A percentile compares a stretch with the other conserved stretches of the same genome.
phyloP scores from a whole-genome alignment of 352 stramenopile genomes.

The Globisporangium takayamanum region DNA sequence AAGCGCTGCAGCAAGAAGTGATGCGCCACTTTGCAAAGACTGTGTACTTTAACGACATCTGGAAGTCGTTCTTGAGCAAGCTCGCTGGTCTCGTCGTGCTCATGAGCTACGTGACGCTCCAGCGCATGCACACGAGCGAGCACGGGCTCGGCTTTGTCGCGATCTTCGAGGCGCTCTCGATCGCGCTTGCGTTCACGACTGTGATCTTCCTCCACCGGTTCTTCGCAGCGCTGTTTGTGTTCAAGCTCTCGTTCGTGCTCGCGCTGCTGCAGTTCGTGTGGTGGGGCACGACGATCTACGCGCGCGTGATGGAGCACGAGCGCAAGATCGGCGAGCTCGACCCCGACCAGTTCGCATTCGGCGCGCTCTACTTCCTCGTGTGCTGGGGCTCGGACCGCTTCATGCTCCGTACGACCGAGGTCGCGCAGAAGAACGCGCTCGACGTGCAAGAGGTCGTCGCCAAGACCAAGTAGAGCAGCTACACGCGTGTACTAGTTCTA shows the following conservation, averaged over 20 bases:
- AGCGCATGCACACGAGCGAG: conserved; percentile 45
- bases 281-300: conserved; percentile 47
- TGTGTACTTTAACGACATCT: conserved; percentile 82
- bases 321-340: conserved; percentile 49
- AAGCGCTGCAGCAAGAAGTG: conserved; percentile 55
- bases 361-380: conserved; percentile 66
- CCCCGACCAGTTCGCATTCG: conserved; percentile 60
- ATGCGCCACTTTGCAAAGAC: conserved; percentile 79
- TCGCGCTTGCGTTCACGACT: conserved; percentile 45
- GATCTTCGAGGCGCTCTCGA: conserved; percentile 56
- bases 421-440: conserved; percentile 55
- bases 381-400: conserved; percentile 76
- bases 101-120: conserved; percentile 55
- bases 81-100: conserved; percentile 60
- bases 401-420: conserved; percentile 64
- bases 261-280: conserved; percentile 65
- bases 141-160: conserved; percentile 44
- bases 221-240: conserved; percentile 53
- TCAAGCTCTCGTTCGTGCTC: conserved; percentile 75
- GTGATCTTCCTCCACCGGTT: conserved; percentile 62
- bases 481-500: too few species aligned
- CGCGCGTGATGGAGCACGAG: conserved; percentile 34
- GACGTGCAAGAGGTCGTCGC: conserved; percentile 49
- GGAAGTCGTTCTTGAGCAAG: conserved; percentile 78
- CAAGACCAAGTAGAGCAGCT: conserved; percentile 17